phyloP scores from a whole-genome alignment of 352 stramenopile genomes.

The Nothophytophthora sp. region DNA sequence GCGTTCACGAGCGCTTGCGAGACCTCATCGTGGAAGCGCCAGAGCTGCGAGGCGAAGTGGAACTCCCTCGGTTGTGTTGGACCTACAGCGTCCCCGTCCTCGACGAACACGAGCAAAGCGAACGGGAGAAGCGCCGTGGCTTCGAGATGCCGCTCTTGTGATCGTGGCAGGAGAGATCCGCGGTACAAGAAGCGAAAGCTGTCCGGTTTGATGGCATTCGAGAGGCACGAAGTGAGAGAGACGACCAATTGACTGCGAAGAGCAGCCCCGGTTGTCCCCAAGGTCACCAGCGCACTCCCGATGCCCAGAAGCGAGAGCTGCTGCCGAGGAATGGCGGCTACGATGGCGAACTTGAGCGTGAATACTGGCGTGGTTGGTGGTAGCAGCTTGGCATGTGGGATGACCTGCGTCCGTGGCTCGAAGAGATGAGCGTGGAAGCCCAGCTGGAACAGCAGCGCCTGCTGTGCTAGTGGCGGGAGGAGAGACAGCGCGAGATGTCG shows the following conservation, averaged over 20 bases:
- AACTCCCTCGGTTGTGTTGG: too few relatives aligned
- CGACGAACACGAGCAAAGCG: constrained; percentile 14
- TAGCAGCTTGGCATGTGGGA: constrained; percentile 1
- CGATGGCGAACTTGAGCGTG: constrained; percentile 26
- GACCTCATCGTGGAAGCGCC: constrained; percentile 21
- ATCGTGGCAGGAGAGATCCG: constrained; percentile 18
- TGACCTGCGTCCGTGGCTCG: constrained; percentile 11
- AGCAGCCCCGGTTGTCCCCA: constrained; percentile 16
- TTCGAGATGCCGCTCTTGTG: constrained; percentile 18
- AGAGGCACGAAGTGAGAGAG: constrained; percentile 1
- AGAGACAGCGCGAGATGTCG: neutral
- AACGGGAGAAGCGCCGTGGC: constrained; percentile 31
- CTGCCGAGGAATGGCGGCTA: neutral
- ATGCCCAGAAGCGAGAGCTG: constrained; percentile 14
- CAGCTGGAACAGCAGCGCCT: constrained; percentile 30
- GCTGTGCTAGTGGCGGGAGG: constrained; percentile 14
- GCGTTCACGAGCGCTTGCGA: constrained; percentile 27
- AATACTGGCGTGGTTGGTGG: neutral
- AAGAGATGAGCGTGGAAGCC: constrained; percentile 25
- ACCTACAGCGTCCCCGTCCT: neutral
- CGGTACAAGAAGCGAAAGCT: constrained; percentile 37
- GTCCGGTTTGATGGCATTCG: neutral
- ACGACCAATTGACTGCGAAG: constrained; percentile 12
- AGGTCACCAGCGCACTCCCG: constrained; percentile 12
- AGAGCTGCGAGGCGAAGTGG: constrained; percentile 4